A percentile compares a stretch with the other conserved stretches of the same genome.
These are phyloP conservation scores for Penicillium hesseltinei DNA, from an alignment of 2,329 filamentous ascomycete genomes.

Conservation along the genomic window DNA sequence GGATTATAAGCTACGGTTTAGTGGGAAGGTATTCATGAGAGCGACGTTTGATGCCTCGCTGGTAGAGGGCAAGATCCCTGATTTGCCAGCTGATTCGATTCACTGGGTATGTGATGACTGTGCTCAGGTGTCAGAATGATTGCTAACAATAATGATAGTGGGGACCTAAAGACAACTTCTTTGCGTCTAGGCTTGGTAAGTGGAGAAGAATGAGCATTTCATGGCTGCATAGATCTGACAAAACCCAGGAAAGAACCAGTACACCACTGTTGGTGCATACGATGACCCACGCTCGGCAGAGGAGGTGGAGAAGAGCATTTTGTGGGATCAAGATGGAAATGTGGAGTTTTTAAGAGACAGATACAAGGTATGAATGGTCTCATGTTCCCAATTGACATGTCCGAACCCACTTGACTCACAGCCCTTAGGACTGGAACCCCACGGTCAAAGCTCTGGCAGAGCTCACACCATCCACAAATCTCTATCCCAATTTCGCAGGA, in stretches of 20 bases:
- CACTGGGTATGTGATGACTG: constrained; percentile 34
- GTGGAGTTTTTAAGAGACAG: constrained; percentile 36
- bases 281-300: constrained; percentile 38
- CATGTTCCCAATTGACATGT: not conserved
- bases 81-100: constrained; percentile 44
- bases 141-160: constrained; percentile 29
- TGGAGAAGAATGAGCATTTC: no score
- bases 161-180: constrained; percentile 45
- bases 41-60: constrained; percentile 46
- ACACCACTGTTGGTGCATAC: constrained; percentile 45
- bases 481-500: constrained; percentile 48
- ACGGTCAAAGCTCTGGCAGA: constrained; percentile 42
- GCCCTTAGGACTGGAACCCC: constrained; percentile 45
- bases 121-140: not conserved
- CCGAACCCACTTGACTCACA: not conserved
- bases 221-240: not conserved
- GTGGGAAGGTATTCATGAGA: constrained; percentile 47
- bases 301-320: constrained; percentile 30
- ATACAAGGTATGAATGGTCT: constrained; percentile 21
- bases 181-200: constrained; percentile 45
- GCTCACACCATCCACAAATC: constrained; percentile 40
- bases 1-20: constrained; percentile 41
- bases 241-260: constrained; percentile 34
- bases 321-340: constrained; percentile 43
- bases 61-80: constrained; percentile 39